phyloP scores from a whole-genome alignment of 257 asterid genomes.

The Gentiana straminea region DNA sequence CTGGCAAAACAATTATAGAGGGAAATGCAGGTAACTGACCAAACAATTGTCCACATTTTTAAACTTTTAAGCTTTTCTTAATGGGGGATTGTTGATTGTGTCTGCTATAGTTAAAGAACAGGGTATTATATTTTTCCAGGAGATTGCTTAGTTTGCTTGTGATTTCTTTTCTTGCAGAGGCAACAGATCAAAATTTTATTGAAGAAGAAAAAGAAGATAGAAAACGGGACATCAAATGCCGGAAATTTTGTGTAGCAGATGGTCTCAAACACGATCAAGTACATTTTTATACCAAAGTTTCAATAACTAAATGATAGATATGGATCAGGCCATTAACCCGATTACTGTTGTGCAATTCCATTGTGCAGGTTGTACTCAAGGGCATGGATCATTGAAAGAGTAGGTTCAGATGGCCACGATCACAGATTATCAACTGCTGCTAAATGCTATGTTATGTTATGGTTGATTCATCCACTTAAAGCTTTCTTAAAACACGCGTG shows the following conservation, averaged over 20 bases:
- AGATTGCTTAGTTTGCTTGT: not conserved
- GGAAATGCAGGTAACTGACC: slow-evolving; percentile 33
- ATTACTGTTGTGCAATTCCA: not conserved
- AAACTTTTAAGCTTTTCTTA: not conserved
- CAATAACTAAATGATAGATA: not conserved
- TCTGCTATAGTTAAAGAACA: too few relatives aligned
- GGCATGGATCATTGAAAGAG: slow-evolving; percentile 11
- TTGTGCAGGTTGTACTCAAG: slow-evolving; percentile 28
- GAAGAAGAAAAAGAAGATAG: slow-evolving; percentile 30
- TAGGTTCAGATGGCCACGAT: slow-evolving; percentile 1
- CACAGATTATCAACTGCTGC: too few relatives aligned
- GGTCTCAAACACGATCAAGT: slow-evolving; percentile 34
- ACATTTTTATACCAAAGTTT: not conserved
- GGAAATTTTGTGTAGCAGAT: slow-evolving; percentile 14
- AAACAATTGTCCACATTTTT: not conserved
- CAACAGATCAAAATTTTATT: slow-evolving; percentile 47
- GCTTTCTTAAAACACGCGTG: too few relatives aligned
- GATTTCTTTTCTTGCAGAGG: slow-evolving; percentile 31
- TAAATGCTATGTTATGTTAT: too few relatives aligned
- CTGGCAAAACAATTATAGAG: slow-evolving; percentile 18
- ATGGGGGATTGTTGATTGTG: too few relatives aligned
- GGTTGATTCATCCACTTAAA: too few relatives aligned
- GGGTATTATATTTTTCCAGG: not conserved
- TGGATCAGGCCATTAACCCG: not conserved
- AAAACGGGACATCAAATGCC: slow-evolving; percentile 18